These are phyloP conservation scores for Orobanche coerulescens DNA, from an alignment of 257 asterid species.

Conservation along the genomic window DNA sequence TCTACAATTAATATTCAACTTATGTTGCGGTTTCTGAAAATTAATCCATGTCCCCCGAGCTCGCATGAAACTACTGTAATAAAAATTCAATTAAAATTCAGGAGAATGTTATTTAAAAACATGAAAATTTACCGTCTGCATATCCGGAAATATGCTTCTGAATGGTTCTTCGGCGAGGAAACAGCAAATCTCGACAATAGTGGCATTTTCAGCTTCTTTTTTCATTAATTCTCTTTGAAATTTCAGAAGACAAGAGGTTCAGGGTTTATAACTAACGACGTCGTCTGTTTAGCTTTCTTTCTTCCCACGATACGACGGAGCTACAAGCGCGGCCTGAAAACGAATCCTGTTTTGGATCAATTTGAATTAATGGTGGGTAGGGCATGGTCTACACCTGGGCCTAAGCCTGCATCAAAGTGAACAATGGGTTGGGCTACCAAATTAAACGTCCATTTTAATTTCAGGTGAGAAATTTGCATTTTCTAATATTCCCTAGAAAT, in stretches of 20 bases:
- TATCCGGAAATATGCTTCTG: conserved; percentile 21
- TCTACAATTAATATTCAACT: not conserved
- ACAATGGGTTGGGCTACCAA: too few relatives aligned
- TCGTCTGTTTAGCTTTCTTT: conserved; percentile 4
- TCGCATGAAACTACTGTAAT: not conserved
- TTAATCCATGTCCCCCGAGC: not conserved
- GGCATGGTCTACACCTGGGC: too few relatives aligned
- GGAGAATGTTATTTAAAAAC: not conserved
- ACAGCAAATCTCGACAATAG: conserved; percentile 23
- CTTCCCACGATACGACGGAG: conserved; percentile 12
- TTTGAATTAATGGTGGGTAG: too few relatives aligned
- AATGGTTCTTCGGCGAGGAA: conserved; percentile 23
- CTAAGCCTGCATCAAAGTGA: too few relatives aligned
- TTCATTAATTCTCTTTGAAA: too few relatives aligned
- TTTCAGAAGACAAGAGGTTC: not conserved
- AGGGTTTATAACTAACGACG: conserved; percentile 13
- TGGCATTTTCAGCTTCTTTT: conserved; percentile 20
- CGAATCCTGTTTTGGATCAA: too few relatives aligned
- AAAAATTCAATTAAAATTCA: not conserved
- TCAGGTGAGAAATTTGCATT: too few relatives aligned
- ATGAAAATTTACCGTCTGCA: conserved; percentile 25
- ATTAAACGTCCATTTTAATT: too few relatives aligned
- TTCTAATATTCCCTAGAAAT: too few relatives aligned
- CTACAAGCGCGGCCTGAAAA: not conserved
- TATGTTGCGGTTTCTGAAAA: not conserved